Conservation (phyloP, 495 filamentous ascomycete genomes). For the Pseudoneurospora amorphoporcata region DNA sequence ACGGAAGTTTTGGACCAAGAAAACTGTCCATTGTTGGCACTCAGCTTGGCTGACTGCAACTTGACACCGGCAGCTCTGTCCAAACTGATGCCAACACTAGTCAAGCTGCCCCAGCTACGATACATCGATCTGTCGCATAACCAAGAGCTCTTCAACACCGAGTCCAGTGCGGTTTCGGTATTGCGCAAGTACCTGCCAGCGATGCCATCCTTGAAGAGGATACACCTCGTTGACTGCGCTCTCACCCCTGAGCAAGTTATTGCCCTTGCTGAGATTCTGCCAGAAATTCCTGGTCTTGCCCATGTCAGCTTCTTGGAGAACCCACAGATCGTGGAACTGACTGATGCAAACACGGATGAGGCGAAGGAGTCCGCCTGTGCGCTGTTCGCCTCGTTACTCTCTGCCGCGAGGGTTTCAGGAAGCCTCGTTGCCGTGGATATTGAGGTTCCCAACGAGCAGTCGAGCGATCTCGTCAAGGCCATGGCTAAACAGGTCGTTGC, state of each 20-base stretch:
- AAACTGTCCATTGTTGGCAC: slow-evolving; percentile 56
- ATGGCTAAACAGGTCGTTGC: slow-evolving; percentile 88
- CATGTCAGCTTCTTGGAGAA: slow-evolving; percentile 89
- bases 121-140: slow-evolving; percentile 93
- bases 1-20: slow-evolving; percentile 51
- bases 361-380: slow-evolving; percentile 88
- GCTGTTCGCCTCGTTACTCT: slow-evolving; percentile 83
- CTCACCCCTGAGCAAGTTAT: slow-evolving; percentile 81
- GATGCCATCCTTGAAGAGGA: slow-evolving; percentile 66
- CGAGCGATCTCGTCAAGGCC: slow-evolving; percentile 82
- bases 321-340: slow-evolving; percentile 53
- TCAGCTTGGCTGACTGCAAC: slow-evolving; percentile 83
- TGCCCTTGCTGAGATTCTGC: slow-evolving; percentile 77
- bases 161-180: slow-evolving; percentile 63
- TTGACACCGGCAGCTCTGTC: slow-evolving; percentile 61
- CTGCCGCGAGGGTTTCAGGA: slow-evolving; percentile 73
- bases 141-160: slow-evolving; percentile 59
- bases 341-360: slow-evolving; percentile 57
- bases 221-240: slow-evolving; percentile 82
- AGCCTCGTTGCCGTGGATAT: slow-evolving; percentile 86
- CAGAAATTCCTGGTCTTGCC: slow-evolving; percentile 70
- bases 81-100: slow-evolving; percentile 64
- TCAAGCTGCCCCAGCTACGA: slow-evolving; percentile 61
- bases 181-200: slow-evolving; percentile 79
- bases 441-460: slow-evolving; percentile 68